A percentile compares a stretch with the other conserved stretches of the same genome.
phyloP scores from a whole-genome alignment of 2,329 filamentous ascomycete genomes.

The Epichloe amarillans region DNA sequence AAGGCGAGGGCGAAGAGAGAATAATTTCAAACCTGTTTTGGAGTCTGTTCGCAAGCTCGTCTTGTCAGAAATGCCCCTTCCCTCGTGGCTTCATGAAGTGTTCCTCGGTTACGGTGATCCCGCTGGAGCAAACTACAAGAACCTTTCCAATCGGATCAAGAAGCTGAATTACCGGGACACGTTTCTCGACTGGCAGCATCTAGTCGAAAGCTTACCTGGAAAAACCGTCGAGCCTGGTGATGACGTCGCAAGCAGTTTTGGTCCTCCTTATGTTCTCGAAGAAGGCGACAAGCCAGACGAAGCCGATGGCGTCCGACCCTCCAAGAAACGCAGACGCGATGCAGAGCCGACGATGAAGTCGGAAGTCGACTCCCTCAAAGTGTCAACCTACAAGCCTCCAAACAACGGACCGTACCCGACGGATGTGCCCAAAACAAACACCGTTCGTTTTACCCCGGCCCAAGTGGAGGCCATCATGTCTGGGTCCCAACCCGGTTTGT shows the following conservation, averaged over 20 bases:
- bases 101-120: conserved; percentile 97
- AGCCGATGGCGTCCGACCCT: conserved; percentile 41
- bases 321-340: conserved; percentile 80
- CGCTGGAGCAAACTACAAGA: conserved; percentile 71
- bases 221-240: conserved; percentile 71
- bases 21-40: conserved; percentile 91
- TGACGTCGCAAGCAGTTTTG: conserved; percentile 58
- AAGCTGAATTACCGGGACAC: conserved; percentile 87
- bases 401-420: conserved; percentile 84
- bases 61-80: conserved; percentile 71
- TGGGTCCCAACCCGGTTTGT: conserved; percentile 85
- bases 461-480: conserved; percentile 90
- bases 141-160: conserved; percentile 62
- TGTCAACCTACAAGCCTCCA: conserved; percentile 78
- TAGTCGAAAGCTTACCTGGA: conserved; percentile 79
- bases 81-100: conserved; percentile 88
- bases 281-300: conserved; percentile 41
- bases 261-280: conserved; percentile 78
- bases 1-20: conserved; percentile 73
- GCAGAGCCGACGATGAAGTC: conserved; percentile 51
- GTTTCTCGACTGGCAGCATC: conserved; percentile 89
- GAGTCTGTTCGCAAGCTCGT: conserved; percentile 83
- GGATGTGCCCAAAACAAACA: conserved; percentile 70
- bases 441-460: conserved; percentile 75
- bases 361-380: conserved; percentile 56